Base-by-base conservation (phyloP, 306 rosid species). In the Castanea crenata region DNA sequence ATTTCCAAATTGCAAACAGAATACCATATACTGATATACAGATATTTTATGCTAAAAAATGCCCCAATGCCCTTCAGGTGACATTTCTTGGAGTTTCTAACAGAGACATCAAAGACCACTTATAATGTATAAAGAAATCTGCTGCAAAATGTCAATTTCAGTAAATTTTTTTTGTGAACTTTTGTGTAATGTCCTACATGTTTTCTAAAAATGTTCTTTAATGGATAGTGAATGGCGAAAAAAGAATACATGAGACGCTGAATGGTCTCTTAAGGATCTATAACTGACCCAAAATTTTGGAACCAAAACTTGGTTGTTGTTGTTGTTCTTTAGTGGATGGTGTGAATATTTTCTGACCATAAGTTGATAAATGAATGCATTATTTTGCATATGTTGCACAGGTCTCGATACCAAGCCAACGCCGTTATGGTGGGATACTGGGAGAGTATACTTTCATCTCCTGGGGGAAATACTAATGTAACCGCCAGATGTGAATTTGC, bases 401-500 rank as follows among this genome's bases (percentile, higher is more conserved):
- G 99, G 99, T 95, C 80, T 95, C 99, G 6, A 95, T 93, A 86
- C 99, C 98, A 83, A 95, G 99, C 90, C 99, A 95, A 79, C 91
- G 97, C 29, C 96, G 98, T 35, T 93, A 90, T 13, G 98, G 98
- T 93, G 52, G 80, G 83, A 58, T 95, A 91, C 75, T 91, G 96
- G 94, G 89, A 81, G 34, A 82, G 75, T 25, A 31, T 86, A 16
- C 93, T 95, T 78, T 85, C 93, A 20, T 77, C 78, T 76, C 91
- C 92, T 16, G 57, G 71, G 59, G 88, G 85, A 18, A 29, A 79
- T 56, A 75, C 73, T 61, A 31, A 76, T 59, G 91, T n/a, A 79
- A 73, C 77, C 85, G 15, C 85, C 85, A 35, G 68, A 6, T 2
- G 96, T 93, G 83, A 87, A 70, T 38, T 81, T 91, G 76, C 97